phyloP scores from a whole-genome alignment of 257 asterid species.

The Knoxia roxburghii region DNA sequence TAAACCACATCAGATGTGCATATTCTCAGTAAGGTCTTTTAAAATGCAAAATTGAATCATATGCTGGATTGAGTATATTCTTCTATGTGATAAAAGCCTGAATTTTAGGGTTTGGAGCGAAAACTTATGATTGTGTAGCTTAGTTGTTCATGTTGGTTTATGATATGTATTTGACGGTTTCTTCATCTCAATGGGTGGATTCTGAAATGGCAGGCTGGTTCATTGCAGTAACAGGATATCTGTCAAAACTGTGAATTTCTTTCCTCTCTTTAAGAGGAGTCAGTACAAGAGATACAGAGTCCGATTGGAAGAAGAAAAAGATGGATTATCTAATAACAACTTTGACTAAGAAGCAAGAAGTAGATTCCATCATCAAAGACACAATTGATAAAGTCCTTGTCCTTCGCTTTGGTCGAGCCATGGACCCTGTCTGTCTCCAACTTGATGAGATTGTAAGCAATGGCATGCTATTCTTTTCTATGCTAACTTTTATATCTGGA shows the following conservation, averaged over 20 bases:
- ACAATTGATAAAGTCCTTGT: conserved; percentile 87
- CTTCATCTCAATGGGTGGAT: background rate
- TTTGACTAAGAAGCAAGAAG: conserved; percentile 53
- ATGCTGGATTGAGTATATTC: background rate
- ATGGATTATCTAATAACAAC: conserved; percentile 72
- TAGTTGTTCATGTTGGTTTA: background rate
- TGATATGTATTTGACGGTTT: background rate
- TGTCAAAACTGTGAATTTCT: background rate
- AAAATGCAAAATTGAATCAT: background rate
- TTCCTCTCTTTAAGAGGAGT: background rate
- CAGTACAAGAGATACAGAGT: no score
- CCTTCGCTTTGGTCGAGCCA: conserved; percentile 83
- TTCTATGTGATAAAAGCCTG: background rate
- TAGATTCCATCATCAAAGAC: conserved; percentile 71
- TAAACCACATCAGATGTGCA: background rate
- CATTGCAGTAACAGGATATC: conserved; percentile 1
- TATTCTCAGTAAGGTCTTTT: background rate
- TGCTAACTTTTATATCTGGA: background rate
- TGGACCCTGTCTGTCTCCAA: conserved; percentile 74
- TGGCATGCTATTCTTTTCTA: background rate
- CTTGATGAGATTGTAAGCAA: conserved; percentile 69
- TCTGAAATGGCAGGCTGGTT: background rate
- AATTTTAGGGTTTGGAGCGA: background rate
- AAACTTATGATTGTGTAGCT: background rate
- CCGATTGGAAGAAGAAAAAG: conserved; percentile 8